Percentiles rank a stretch among this genome's conserved stretches.
phyloP scores from a whole-genome alignment of 129 eudicot species.

The Rutidosis leptorrhynchoides region DNA sequence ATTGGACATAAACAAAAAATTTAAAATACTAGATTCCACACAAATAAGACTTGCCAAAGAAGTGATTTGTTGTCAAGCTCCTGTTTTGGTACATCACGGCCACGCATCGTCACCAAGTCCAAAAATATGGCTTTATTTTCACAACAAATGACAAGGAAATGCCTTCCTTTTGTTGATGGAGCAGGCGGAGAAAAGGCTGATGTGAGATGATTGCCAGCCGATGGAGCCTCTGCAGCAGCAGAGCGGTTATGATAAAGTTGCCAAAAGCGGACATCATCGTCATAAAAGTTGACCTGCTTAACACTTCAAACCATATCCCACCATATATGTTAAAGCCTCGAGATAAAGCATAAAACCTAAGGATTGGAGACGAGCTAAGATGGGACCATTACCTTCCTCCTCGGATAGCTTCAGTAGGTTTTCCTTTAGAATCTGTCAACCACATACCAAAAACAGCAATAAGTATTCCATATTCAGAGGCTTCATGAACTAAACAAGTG shows the following conservation, averaged over 20 bases:
- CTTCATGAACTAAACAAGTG: no score
- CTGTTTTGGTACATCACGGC: slow-evolving; percentile 95
- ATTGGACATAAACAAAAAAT: no score
- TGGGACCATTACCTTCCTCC: slow-evolving; percentile 78
- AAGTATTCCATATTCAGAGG: no score
- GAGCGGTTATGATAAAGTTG: slow-evolving; percentile 81
- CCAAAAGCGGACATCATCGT: slow-evolving; percentile 94
- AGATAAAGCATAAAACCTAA: neutral
- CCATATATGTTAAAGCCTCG: no score
- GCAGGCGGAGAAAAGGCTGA: slow-evolving; percentile 76
- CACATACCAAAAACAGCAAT: no score
- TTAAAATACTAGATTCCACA: no score
- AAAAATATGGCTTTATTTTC: slow-evolving; percentile 94
- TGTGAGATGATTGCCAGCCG: slow-evolving; percentile 72
- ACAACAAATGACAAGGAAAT: slow-evolving; percentile 92
- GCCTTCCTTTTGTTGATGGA: slow-evolving; percentile 90
- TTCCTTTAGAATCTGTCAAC: slow-evolving; percentile 75
- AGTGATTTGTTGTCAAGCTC: slow-evolving; percentile 88
- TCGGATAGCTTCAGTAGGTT: slow-evolving; percentile 88
- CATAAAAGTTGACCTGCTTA: slow-evolving; percentile 92
- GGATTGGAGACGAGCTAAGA: neutral
- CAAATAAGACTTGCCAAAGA: slow-evolving; percentile 63
- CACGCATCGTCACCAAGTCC: slow-evolving; percentile 97
- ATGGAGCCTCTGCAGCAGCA: slow-evolving; percentile 96
- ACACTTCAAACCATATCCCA: no score